These are phyloP conservation scores for Saccharomyces eubayanus DNA, from an alignment of 805 yeast genomes.

Conservation along the genomic window DNA sequence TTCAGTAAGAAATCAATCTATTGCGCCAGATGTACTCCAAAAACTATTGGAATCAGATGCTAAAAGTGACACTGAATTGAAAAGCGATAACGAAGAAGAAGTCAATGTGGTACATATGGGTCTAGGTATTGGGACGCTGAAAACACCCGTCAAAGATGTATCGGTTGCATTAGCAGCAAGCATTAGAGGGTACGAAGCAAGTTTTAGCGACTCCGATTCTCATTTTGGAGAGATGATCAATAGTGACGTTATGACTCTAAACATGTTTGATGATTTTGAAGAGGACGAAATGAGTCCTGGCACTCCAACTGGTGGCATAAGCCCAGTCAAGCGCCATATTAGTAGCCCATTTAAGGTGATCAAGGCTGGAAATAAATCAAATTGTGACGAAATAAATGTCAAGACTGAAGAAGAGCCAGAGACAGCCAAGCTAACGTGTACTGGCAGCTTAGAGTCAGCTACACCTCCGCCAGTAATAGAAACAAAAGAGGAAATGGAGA, in stretches of 20 bases:
- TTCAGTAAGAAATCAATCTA: not conserved
- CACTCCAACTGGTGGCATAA: conserved; percentile 8
- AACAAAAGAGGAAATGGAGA: not conserved
- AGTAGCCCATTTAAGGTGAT: conserved; percentile 26
- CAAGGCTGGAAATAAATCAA: conserved; percentile 5
- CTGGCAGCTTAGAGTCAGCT: not conserved
- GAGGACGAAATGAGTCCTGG: not conserved
- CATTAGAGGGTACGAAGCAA: conserved; percentile 16
- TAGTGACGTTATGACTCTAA: not conserved
- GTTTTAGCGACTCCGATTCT: conserved; percentile 8
- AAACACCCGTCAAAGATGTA: conserved; percentile 18
- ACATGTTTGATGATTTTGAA: not conserved
- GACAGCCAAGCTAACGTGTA: not conserved
- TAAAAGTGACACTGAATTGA: conserved; percentile 1
- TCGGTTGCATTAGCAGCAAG: conserved; percentile 17
- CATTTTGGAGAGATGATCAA: not conserved
- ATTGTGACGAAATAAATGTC: not conserved
- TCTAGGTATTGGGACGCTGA: conserved; percentile 7
- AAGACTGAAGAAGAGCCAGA: not conserved
- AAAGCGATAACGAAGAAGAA: not conserved
- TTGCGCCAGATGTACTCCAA: conserved; percentile 10
- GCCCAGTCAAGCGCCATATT: conserved; percentile 9
- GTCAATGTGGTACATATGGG: not conserved
- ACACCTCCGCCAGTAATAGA: not conserved
- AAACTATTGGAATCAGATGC: conserved; percentile 4